A percentile compares a stretch with the other conserved stretches of the same genome.
Evolutionary conservation across 225 moss, liverwort and hornwort genomes (phyloP).

Genomic region (Climacium dendroides): DNA sequence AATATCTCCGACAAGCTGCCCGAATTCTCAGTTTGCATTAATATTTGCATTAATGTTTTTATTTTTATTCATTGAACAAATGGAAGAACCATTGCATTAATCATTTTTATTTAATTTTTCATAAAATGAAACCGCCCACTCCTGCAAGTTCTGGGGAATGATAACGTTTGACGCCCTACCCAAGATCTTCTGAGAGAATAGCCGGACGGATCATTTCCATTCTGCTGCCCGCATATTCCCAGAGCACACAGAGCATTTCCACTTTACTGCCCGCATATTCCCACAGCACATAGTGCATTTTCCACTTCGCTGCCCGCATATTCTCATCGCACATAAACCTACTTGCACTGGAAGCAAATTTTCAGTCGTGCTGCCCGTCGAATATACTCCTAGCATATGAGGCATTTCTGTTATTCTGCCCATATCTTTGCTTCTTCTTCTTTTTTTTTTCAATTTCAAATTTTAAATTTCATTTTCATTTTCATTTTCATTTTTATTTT

Average conservation of each 20-base stretch:
- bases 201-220: background rate
- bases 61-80: no score
- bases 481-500: no score
- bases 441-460: no score
- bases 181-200: background rate
- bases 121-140: background rate
- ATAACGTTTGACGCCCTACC: no score
- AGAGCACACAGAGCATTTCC: background rate
- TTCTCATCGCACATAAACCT: background rate
- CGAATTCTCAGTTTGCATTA: background rate
- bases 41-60: no score
- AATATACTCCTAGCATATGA: background rate
- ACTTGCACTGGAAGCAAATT: background rate
- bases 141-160: background rate
- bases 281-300: background rate
- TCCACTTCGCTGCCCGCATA: background rate
- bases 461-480: no score
- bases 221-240: background rate
- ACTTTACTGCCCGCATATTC: background rate
- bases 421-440: background rate
- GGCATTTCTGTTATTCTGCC: background rate
- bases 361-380: background rate
- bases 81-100: no score
- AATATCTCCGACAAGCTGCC: background rate
- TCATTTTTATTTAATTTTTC: no score